Evolutionary conservation across 306 rosid genomes (phyloP).

Genomic region (Casuarina glauca): DNA sequence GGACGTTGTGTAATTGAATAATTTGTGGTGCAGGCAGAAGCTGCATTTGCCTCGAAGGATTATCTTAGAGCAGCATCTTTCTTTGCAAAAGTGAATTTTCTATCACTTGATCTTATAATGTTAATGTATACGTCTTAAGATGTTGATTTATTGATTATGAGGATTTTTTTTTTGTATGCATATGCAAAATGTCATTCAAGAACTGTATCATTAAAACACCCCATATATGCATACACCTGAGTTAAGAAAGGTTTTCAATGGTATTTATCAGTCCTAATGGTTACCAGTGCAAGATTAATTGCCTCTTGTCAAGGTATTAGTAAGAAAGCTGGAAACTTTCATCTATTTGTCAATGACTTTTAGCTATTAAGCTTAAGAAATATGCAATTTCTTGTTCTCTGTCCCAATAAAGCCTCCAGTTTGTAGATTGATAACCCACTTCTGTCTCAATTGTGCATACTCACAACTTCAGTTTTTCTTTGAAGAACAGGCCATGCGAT

Average conservation of each 20-base stretch:
- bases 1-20: conserved; percentile 30
- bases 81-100: conserved; percentile 77
- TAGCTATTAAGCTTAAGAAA: neutral
- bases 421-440: neutral
- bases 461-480: neutral
- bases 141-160: neutral
- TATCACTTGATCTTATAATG: conserved; percentile 30
- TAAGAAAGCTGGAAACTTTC: neutral
- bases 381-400: neutral
- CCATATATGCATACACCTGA: neutral
- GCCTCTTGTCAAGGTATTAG: neutral
- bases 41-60: conserved; percentile 80
- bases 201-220: neutral
- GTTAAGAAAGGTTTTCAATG: neutral
- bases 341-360: neutral
- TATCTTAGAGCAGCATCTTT: conserved; percentile 90
- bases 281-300: conserved; percentile 7
- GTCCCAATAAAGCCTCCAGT: neutral
- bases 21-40: conserved; percentile 85
- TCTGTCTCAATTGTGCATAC: neutral
- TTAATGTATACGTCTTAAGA: conserved; percentile 18
- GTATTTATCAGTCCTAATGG: conserved; percentile 14
- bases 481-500: neutral
- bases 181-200: too few species aligned
- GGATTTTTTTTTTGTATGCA: neutral